Evolutionary conservation across 805 yeast species (phyloP).

Genomic region (Saturnispora saitoi): DNA sequence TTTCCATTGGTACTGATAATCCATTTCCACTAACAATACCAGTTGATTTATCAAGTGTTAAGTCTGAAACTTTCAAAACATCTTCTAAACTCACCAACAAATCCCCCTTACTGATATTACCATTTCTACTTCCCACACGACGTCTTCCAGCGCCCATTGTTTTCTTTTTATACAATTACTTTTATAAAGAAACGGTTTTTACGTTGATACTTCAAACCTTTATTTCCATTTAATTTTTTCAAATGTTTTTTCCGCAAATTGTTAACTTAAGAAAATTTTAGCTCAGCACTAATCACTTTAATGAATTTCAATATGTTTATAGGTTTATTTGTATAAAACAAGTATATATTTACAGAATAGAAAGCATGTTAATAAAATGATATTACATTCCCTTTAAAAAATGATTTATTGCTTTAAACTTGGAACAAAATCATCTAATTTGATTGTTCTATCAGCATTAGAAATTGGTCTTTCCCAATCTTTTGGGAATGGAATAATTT

Average conservation of each 20-base stretch:
- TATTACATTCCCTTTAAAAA: no score
- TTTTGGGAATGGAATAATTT: slow-evolving; percentile 53
- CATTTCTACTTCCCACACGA: neutral
- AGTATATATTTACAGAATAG: neutral
- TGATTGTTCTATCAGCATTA: slow-evolving; percentile 44
- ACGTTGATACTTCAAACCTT: neutral
- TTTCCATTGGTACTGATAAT: neutral
- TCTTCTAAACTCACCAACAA: neutral
- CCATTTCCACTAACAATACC: neutral
- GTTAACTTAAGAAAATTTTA: neutral
- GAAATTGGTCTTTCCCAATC: slow-evolving; percentile 72
- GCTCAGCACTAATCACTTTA: neutral
- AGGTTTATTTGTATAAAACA: neutral
- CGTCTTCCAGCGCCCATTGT: neutral
- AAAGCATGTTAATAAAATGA: no score
- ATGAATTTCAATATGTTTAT: neutral
- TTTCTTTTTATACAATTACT: neutral
- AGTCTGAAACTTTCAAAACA: neutral
- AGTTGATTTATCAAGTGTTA: neutral
- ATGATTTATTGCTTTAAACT: neutral
- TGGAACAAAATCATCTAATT: slow-evolving; percentile 13
- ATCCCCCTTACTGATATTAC: neutral
- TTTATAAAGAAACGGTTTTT: neutral
- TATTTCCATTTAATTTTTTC: neutral
- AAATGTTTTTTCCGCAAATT: neutral